Base-by-base conservation (phyloP, 2,329 filamentous ascomycete species). In the Paecilomyces dactylethromorphus region DNA sequence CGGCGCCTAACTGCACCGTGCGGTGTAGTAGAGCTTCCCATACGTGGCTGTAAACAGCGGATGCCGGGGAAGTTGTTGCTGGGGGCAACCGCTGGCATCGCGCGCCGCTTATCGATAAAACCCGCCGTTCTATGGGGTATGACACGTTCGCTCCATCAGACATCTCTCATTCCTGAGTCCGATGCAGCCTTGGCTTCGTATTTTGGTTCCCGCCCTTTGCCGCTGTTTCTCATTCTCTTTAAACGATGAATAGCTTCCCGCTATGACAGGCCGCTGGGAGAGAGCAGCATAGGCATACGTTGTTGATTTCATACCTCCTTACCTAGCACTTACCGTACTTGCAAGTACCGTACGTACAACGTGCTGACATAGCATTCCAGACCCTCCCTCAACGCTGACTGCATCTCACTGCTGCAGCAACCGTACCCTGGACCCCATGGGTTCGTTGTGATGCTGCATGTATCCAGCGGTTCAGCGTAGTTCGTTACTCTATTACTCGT, bases 31-130 rank as follows among this genome's bases (percentile, higher is more conserved):
- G 18, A 52, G 26, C 22, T 29, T 35, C 53, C 29, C 24, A 39
- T 49, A 24, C 54, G 33, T 56, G 54, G n/a, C 21, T 39, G 54
- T 56, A 39, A 56, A 56, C 54, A 56, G 54, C 21, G 31, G 35
- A 26, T 22, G 54, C 22, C 50, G 50, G 26, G 31, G 32, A 24
- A 29, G 31, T n/a, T n/a, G 54, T 56, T 56, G 54, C 54, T 56
- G 54, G 33, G 54, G 54, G 54, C 54, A 56, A 56, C 54, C 15
- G 18, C 22, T 54, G 26, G 12, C 51, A 54, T 54, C 29, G 50
- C 50, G 50, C 22, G 15, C 18, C 50, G 53, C 53, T 31, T 54
- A 32, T 54, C 31, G 53, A 49, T 52, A 33, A 52, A 52, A 24
- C 50, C 50, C 39, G 39, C 39, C n/a, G 5, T 18, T 15, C 15